These are phyloP conservation scores for Malassezia pachydermatis DNA, from an alignment of 1,284 basidiomycete species.

Conservation along the genomic window DNA sequence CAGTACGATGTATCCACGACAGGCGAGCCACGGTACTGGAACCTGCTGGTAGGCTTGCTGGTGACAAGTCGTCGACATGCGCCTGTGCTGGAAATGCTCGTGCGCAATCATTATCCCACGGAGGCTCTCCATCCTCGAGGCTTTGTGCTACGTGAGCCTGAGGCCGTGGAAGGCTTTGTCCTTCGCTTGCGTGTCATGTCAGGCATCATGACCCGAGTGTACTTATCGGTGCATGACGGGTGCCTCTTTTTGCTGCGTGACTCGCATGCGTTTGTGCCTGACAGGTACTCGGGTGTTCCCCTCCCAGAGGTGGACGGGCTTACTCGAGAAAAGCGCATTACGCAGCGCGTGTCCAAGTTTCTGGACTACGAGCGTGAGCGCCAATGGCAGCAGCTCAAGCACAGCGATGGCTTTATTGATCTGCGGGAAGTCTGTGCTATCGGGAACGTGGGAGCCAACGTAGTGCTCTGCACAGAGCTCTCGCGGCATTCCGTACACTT, in stretches of 20 bases:
- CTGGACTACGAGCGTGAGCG: conserved; percentile 49
- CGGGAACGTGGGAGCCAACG: conserved; percentile 50
- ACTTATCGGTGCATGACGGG: conserved; percentile 64
- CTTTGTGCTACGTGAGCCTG: conserved; percentile 59
- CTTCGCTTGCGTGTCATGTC: conserved; percentile 58
- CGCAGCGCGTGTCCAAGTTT: conserved; percentile 32
- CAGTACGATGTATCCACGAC: conserved; percentile 60
- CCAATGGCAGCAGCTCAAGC: conserved; percentile 59
- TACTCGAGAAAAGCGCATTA: conserved; percentile 42
- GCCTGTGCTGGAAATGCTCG: conserved; percentile 58
- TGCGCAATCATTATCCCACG: conserved; percentile 59
- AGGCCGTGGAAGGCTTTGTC: conserved; percentile 67
- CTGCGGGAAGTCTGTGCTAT: conserved; percentile 59
- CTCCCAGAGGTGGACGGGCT: conserved; percentile 22
- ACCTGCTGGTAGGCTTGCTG: conserved; percentile 62
- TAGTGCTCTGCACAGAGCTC: conserved; percentile 1
- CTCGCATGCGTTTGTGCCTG: conserved; percentile 58
- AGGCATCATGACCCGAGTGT: conserved; percentile 57
- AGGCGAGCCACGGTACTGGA: conserved; percentile 60
- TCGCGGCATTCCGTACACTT: neutral
- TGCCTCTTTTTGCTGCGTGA: conserved; percentile 59
- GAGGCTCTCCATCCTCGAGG: conserved; percentile 56
- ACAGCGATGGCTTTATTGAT: conserved; percentile 61
- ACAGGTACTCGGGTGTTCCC: conserved; percentile 25
- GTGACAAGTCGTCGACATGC: conserved; percentile 43